Conservation (phyloP, 2,329 filamentous ascomycete species). For the Lecanoromycetidae sp. region DNA sequence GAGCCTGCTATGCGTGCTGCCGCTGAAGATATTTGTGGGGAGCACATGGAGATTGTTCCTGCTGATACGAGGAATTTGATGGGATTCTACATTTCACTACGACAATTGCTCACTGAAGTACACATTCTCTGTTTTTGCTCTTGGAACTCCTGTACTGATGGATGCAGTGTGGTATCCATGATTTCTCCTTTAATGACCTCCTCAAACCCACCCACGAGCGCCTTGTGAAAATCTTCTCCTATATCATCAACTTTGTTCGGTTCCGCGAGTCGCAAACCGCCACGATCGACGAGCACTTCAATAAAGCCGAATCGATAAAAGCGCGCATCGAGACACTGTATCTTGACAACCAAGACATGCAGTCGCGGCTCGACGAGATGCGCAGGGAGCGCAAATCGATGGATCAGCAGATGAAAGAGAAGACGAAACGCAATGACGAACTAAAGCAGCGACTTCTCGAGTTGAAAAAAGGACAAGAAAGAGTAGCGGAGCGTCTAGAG, state of each 20-base stretch:
- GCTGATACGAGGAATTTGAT: slow-evolving; percentile 84
- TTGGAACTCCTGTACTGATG: not conserved
- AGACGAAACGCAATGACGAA: slow-evolving; percentile 74
- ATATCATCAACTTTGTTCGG: slow-evolving; percentile 96
- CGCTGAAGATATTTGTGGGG: slow-evolving; percentile 69
- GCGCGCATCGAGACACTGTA: slow-evolving; percentile 76
- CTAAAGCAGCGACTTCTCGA: slow-evolving; percentile 72
- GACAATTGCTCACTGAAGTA: slow-evolving; percentile 60
- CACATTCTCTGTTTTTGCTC: not conserved
- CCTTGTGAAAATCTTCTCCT: slow-evolving; percentile 89
- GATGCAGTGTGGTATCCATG: slow-evolving; percentile 67
- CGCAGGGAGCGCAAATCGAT: slow-evolving; percentile 65
- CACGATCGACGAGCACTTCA: slow-evolving; percentile 87
- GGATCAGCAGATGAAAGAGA: slow-evolving; percentile 71
- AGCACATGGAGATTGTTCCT: slow-evolving; percentile 66
- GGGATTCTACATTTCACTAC: slow-evolving; percentile 83
- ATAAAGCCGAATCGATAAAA: slow-evolving; percentile 78
- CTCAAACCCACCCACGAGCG: slow-evolving; percentile 84
- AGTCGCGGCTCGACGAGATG: slow-evolving; percentile 68
- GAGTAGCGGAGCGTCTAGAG: slow-evolving; percentile 70
- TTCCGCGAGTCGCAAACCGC: slow-evolving; percentile 87
- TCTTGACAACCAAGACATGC: slow-evolving; percentile 75
- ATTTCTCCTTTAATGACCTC: slow-evolving; percentile 87
- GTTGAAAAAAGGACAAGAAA: slow-evolving; percentile 68
- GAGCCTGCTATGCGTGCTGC: slow-evolving; percentile 92